Evolutionary conservation across 208 protist species (phyloP), one percentile per base, ranked within the genome.

Genomic region (Trypanosomatidae sp.): DNA sequence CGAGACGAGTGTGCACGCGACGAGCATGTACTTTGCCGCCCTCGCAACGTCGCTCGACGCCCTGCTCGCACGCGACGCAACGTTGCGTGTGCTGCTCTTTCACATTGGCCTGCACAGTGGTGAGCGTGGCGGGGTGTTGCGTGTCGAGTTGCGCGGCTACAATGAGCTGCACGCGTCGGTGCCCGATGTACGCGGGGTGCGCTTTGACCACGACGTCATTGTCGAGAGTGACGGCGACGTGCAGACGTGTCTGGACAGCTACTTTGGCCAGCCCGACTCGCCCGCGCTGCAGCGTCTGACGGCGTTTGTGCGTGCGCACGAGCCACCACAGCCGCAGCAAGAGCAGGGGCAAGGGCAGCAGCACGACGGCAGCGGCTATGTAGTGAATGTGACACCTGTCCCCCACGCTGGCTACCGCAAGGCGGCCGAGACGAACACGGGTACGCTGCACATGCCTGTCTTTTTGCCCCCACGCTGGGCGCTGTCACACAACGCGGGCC

Each of bases 121-220:
- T 7, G 71, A 83, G 58, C 13, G 44, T 4, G 46, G 52, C 3
- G 75, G 72, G 18, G n/a, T 71, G 1, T 43, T 85, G 27, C 64
- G 75, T 1, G 25, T 67, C 2, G 80, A 83, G 52, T 59, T 85
- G 44, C 48, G 60, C 38, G 80, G 56, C 4, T 80, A 66, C 51
- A 86, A 89, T 43, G 71, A 83, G 48, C 53, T 89, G 0, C 56
- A 59, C 45, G 62, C 71, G 4, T 53, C 6, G 16, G 19, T 69
- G 15, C 54, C 73, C 0, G 73, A 83, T 37, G 61, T 75, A 0
- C 40, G 60, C 5, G 69, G 73, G 13, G 37, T 44, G 2, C 35
- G 42, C 21, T 62, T 79, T 28, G 53, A 71, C 39, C 69, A 83
- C 56, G 51, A 71, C 3, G 55, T 50, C 6, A 86, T 89, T 46